These are phyloP conservation scores for Irpex sp. DNA, from an alignment of 1,284 basidiomycete species.

Conservation along the genomic window DNA sequence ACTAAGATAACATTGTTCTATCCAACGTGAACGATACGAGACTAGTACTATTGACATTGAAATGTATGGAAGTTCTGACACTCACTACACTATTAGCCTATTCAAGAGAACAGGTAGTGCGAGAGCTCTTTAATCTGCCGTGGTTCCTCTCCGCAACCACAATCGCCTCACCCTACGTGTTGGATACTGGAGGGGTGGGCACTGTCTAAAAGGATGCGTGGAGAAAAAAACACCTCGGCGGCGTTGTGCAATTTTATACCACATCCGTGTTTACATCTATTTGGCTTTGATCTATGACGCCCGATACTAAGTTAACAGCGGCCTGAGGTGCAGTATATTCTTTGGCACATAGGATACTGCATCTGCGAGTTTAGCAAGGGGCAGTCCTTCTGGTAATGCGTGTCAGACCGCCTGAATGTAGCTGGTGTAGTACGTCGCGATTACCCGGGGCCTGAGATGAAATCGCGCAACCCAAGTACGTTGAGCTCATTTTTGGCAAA, in stretches of 20 bases:
- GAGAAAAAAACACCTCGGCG: conserved; percentile 5
- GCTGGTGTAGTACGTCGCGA: no score
- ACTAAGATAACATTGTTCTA: no score
- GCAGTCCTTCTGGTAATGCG: no score
- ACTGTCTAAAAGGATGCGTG: conserved; percentile 13
- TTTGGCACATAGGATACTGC: no score
- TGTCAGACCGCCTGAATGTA: no score
- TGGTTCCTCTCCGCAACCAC: conserved; percentile 12
- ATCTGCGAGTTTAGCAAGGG: no score
- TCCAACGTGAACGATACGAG: no score
- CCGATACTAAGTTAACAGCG: no score
- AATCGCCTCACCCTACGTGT: conserved; percentile 10
- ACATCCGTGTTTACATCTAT: conserved; percentile 11
- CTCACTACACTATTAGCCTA: conserved; percentile 8
- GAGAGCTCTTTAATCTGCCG: conserved; percentile 11
- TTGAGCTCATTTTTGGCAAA: neutral
- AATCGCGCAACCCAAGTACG: neutral
- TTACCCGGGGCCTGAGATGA: no score
- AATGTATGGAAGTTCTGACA: conserved; percentile 14
- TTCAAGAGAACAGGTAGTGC: conserved; percentile 6
- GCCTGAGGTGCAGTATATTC: no score
- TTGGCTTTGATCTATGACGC: neutral
- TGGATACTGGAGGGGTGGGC: conserved; percentile 8
- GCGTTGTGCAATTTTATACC: conserved; percentile 9
- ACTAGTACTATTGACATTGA: no score